phyloP scores from a whole-genome alignment of 345 rosid species.

The Pelargonium nanum region DNA sequence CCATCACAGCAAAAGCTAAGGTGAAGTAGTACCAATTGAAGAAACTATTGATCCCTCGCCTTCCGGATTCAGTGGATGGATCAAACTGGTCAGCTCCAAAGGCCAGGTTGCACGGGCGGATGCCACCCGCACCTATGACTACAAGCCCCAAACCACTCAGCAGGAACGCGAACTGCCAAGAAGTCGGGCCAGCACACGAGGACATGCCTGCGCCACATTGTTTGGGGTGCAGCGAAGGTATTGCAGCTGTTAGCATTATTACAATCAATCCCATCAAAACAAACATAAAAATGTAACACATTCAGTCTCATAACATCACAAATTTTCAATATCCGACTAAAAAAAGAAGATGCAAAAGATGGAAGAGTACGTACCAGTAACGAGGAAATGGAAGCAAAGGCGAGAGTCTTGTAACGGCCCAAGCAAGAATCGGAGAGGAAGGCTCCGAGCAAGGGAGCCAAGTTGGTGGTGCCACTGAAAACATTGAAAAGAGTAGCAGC shows the following conservation, averaged over 20 bases:
- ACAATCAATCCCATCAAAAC: constrained; percentile 15
- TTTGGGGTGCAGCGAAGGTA: constrained; percentile 14
- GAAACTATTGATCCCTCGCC: constrained; percentile 20
- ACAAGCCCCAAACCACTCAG: constrained; percentile 10
- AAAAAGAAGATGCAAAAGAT: neutral
- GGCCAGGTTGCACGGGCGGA: constrained; percentile 22
- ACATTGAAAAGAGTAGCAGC: constrained; percentile 13
- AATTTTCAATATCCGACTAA: neutral
- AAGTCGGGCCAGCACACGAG: constrained; percentile 15
- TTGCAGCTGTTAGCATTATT: constrained; percentile 11
- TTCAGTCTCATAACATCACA: neutral
- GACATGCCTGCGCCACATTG: neutral
- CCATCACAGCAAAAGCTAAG: constrained; percentile 18
- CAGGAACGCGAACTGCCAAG: constrained; percentile 18
- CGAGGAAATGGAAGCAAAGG: constrained; percentile 12
- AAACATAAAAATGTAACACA: neutral
- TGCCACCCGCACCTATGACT: constrained; percentile 18
- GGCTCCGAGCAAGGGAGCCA: constrained; percentile 13
- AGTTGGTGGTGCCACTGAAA: constrained; percentile 12
- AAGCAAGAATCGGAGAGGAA: constrained; percentile 18
- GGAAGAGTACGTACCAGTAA: constrained; percentile 9
- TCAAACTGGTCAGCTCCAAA: constrained; percentile 28
- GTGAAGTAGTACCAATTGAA: constrained; percentile 32
- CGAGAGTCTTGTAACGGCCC: constrained; percentile 16
- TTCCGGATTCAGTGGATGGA: constrained; percentile 17